Evolutionary conservation across 192 early-diverging fungal genomes (phyloP).

Genomic region (Coemansia asiatica): DNA sequence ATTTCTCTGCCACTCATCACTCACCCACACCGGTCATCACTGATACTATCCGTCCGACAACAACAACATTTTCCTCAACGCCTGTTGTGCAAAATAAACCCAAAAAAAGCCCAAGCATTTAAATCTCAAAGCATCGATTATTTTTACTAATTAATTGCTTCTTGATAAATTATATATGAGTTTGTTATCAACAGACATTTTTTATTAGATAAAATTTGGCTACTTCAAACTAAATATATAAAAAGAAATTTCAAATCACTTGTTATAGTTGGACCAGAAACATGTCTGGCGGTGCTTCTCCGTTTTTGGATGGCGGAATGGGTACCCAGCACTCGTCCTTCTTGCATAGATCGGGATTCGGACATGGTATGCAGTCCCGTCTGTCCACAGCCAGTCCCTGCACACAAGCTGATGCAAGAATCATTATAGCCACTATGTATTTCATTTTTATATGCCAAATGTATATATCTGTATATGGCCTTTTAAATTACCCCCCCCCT

Average conservation of each 20-base stretch:
- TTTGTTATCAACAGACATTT: not conserved
- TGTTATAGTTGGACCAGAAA: not conserved
- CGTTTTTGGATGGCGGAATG: slow-evolving; percentile 32
- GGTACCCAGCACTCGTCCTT: slow-evolving; percentile 51
- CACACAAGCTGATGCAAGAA: not conserved
- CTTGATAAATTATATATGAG: too few species aligned
- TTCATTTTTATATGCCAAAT: not conserved
- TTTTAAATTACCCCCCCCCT: not conserved
- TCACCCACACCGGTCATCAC: not conserved
- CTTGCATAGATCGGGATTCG: slow-evolving; percentile 31
- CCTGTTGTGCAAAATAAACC: too few species aligned
- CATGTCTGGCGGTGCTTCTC: not conserved
- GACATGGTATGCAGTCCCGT: slow-evolving; percentile 42
- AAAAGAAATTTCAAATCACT: not conserved
- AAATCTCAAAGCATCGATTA: too few species aligned
- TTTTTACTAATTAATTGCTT: too few species aligned
- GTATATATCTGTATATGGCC: not conserved
- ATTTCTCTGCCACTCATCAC: slow-evolving; percentile 4
- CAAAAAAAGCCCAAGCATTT: not conserved
- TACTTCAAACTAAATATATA: too few species aligned
- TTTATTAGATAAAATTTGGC: not conserved
- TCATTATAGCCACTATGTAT: not conserved
- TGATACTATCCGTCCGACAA: not conserved
- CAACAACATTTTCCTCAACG: not conserved
- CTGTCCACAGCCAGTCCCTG: slow-evolving; percentile 14